These are phyloP conservation scores for Luffa acutangula DNA, from an alignment of 306 rosid genomes.

Conservation along the genomic window DNA sequence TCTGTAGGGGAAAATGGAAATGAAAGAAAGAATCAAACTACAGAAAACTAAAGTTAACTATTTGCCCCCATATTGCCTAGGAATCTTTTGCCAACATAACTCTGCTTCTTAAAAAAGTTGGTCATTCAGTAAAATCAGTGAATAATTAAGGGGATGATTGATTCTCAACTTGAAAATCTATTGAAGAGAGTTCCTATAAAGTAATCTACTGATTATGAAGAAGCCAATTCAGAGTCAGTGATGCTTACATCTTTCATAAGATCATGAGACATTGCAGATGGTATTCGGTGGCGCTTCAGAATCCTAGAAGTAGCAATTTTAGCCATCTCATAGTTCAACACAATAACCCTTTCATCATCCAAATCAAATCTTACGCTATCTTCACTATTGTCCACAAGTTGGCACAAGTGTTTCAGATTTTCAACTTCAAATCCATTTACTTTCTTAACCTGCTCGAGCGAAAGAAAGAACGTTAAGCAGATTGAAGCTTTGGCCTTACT, in stretches of 20 bases:
- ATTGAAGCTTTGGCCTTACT: background rate
- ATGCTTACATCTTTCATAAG: slow-evolving; percentile 24
- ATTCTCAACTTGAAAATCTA: background rate
- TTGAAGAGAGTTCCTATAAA: background rate
- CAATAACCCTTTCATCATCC: slow-evolving; percentile 80
- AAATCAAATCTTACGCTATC: slow-evolving; percentile 67
- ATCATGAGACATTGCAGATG: slow-evolving; percentile 59
- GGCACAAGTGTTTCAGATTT: slow-evolving; percentile 60
- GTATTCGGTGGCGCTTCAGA: slow-evolving; percentile 73
- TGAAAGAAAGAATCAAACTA: background rate
- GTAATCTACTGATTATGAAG: slow-evolving; percentile 10
- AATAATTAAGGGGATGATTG: background rate
- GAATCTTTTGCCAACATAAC: background rate
- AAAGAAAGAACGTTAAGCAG: background rate
- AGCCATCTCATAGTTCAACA: slow-evolving; percentile 45
- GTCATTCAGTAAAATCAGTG: background rate
- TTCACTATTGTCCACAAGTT: slow-evolving; percentile 44
- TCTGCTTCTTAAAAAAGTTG: background rate
- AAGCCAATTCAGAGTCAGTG: slow-evolving; percentile 4
- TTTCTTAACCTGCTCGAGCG: slow-evolving; percentile 50
- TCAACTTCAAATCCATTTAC: slow-evolving; percentile 63
- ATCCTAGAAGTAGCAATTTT: slow-evolving; percentile 58
- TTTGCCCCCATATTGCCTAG: background rate
- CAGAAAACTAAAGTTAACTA: background rate
- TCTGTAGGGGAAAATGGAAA: background rate